A percentile compares a stretch with the other conserved stretches of the same genome.
phyloP scores from a whole-genome alignment of 164 flowering plant species.

The Chimonanthus praecox region DNA sequence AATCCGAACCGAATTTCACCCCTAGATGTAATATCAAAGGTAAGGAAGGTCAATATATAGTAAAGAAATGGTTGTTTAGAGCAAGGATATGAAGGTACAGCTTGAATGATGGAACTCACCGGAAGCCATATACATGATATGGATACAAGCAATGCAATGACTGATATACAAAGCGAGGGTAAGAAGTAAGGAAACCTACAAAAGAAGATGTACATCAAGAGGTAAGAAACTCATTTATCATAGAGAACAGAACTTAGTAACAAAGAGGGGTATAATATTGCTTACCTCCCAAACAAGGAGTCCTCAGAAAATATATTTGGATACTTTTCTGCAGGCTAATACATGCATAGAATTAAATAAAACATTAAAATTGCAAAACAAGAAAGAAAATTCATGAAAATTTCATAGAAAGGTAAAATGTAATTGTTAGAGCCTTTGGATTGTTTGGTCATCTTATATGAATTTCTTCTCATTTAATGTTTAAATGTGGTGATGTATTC shows the following conservation, averaged over 20 bases:
- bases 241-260: neutral
- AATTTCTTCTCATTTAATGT: too few species aligned
- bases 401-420: too few species aligned
- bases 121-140: slow-evolving; percentile 29
- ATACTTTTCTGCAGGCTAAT: slow-evolving; percentile 19
- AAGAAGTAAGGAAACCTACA: slow-evolving; percentile 56
- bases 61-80: too few species aligned
- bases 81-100: too few species aligned
- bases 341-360: neutral
- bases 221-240: neutral
- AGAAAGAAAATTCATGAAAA: neutral
- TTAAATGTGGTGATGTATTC: too few species aligned
- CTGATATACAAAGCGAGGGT: slow-evolving; percentile 55
- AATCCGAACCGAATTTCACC: too few species aligned
- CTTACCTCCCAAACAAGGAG: slow-evolving; percentile 20
- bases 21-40: too few species aligned
- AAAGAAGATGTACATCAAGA: neutral
- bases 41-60: too few species aligned
- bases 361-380: neutral
- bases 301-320: slow-evolving; percentile 9
- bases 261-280: neutral
- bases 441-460: too few species aligned
- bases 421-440: neutral
- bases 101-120: slow-evolving; percentile 3
- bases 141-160: slow-evolving; percentile 29